Base-by-base conservation (phyloP, 2,329 filamentous ascomycete genomes). In the Cladosporium oxysporum region DNA sequence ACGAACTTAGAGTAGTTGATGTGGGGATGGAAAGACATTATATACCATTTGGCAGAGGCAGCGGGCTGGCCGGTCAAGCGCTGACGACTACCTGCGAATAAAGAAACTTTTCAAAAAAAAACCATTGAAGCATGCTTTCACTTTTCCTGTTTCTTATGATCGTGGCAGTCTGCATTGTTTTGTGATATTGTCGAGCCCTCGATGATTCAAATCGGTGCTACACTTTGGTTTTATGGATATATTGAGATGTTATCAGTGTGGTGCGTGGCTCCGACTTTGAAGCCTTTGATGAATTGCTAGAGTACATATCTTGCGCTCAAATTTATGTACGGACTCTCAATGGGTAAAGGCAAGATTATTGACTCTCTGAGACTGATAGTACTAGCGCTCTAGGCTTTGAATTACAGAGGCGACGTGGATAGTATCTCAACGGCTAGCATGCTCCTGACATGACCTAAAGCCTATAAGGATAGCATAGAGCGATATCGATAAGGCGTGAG, bases 21-120 rank as follows among this genome's bases (percentile, higher is more conserved):
- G 41, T n/a, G 23, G 23, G 41, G n/a, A 21, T 12, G 41, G 29
- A 60, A 50, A 28, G 23, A 26, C 21, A n/a, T 33, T 57, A 63
- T 57, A 63, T 63, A 63, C 61, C 50, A 63, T 31, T 52, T 31
- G n/a, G 49, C 23, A 33, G 60, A 12, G 44, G 50, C 35, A 29
- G 57, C 23, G 37, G 57, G 57, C 12, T 59, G 57, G 57, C 26
- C 31, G 31, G 60, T 63, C 61, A 63, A 63, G 61, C 50, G 61
- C 50, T 63, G 61, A 63, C 35, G 61, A n/a, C 61, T 57, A 35
- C 50, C 50, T 57, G 57, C 29, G 53, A 29, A 63, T 18, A 47
- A 57, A 44, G 31, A 52, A 63, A 53, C 33, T 53, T 57, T 63
- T 33, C 33, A 44, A 57, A 26, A 26, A 44, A 57, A 26, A 26